Evolutionary conservation across 257 asterid genomes (phyloP).

Genomic region (Solanum dulcamara): DNA sequence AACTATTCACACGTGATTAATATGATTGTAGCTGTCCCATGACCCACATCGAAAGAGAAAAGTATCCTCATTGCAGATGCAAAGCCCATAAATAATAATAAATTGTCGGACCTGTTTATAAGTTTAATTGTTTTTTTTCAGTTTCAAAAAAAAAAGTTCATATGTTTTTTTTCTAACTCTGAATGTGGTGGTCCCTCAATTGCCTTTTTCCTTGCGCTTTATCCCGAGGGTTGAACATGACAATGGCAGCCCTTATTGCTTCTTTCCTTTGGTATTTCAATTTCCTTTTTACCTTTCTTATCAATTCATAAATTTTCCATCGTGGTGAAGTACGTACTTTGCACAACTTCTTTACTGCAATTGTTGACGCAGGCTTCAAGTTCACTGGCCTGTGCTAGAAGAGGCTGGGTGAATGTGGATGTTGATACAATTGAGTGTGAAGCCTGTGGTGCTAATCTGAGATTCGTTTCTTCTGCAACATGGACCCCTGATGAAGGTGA

Average conservation of each 20-base stretch:
- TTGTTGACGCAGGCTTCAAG: constrained; percentile 60
- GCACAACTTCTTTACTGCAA: neutral
- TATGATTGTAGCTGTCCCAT: neutral
- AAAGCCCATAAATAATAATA: neutral
- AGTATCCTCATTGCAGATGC: neutral
- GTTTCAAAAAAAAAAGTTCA: neutral
- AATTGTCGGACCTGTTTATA: neutral
- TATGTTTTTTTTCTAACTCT: neutral
- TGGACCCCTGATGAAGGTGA: constrained; percentile 87
- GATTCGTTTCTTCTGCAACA: constrained; percentile 44
- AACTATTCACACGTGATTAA: neutral
- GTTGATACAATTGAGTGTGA: constrained; percentile 86
- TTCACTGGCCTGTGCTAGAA: constrained; percentile 90
- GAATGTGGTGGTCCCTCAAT: neutral
- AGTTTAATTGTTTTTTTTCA: neutral
- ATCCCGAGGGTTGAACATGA: neutral
- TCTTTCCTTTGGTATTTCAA: neutral
- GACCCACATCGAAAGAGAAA: neutral
- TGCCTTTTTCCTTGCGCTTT: neutral
- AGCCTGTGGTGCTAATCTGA: constrained; percentile 78
- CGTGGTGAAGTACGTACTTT: neutral
- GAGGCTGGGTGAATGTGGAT: constrained; percentile 95
- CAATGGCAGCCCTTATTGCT: neutral
- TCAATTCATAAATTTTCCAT: constrained; percentile 4
- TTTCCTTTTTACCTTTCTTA: neutral